Percentiles rank a stretch among this genome's conserved stretches.
Evolutionary conservation across 441 rosid genomes (phyloP).

Genomic region (Bruguiera hainesii): DNA sequence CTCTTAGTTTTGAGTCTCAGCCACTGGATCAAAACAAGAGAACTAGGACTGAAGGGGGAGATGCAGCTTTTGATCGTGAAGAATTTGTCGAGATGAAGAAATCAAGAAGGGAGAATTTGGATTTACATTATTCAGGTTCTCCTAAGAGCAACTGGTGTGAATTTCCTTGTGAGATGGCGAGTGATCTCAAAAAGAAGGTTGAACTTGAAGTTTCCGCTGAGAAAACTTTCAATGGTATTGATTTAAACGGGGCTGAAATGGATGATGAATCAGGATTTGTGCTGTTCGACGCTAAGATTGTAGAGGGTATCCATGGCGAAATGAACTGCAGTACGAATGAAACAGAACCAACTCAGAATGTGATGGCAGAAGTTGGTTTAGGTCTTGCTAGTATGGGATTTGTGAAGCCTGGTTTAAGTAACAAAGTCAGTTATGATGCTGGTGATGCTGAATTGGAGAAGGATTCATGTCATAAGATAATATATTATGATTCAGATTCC

Average conservation of each 20-base stretch:
- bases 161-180: conserved; percentile 14
- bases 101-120: conserved; percentile 14
- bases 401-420: conserved; percentile 16
- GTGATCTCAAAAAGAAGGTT: conserved; percentile 19
- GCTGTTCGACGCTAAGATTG: conserved; percentile 15
- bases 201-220: conserved; percentile 18
- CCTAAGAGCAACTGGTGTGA: conserved; percentile 23
- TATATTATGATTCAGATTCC: conserved; percentile 16
- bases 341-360: conserved; percentile 18
- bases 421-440: conserved; percentile 15
- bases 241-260: conserved; percentile 13
- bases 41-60: conserved; percentile 9
- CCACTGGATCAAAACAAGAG: conserved; percentile 13
- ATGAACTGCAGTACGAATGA: conserved; percentile 10
- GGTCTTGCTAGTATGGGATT: conserved; percentile 20
- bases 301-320: conserved; percentile 13
- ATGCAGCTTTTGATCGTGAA: conserved; percentile 13
- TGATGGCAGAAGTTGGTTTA: conserved; percentile 17
- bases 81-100: conserved; percentile 25
- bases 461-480: conserved; percentile 19
- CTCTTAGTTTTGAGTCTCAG: conserved; percentile 21
- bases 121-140: conserved; percentile 23
- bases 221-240: conserved; percentile 5
- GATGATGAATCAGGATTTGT: conserved; percentile 20
- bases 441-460: conserved; percentile 20